phyloP scores from a whole-genome alignment of 352 stramenopile genomes.

The Globisporangium takayamanum region DNA sequence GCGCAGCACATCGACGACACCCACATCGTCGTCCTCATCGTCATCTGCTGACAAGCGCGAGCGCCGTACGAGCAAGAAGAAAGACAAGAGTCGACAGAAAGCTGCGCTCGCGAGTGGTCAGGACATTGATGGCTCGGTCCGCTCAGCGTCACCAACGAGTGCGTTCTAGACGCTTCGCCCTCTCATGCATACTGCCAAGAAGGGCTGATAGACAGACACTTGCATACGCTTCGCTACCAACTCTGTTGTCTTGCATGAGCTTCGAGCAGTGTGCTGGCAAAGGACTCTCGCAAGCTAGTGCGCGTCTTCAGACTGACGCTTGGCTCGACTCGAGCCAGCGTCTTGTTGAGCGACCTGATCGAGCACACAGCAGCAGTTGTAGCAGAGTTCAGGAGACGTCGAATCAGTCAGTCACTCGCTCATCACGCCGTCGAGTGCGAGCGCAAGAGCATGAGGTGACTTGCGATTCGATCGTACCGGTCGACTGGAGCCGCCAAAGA shows the following conservation, averaged over 20 bases:
- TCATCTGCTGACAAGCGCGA: constrained; percentile 9
- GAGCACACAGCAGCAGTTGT: neutral
- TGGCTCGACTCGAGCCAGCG: neutral
- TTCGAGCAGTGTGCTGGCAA: too few species aligned
- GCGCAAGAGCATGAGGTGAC: neutral
- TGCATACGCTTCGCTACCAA: neutral
- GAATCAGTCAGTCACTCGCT: neutral
- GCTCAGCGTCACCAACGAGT: constrained; percentile 8
- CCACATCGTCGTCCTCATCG: neutral
- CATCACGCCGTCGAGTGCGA: neutral
- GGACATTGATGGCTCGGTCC: neutral
- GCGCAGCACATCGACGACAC: constrained; percentile 5
- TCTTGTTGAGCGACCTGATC: constrained; percentile 8
- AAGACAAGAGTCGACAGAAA: constrained; percentile 11
- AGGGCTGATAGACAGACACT: neutral
- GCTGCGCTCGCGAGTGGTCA: neutral
- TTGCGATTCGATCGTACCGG: neutral
- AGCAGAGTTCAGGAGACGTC: neutral
- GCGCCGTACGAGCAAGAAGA: constrained; percentile 14
- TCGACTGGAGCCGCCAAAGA: constrained; percentile 45
- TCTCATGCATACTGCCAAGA: neutral
- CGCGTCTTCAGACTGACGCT: constrained; percentile 3
- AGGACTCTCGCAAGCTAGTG: neutral
- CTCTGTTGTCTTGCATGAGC: too few species aligned
- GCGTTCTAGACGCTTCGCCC: neutral